These are phyloP conservation scores for Saururus chinensis DNA, from an alignment of 164 flowering plant genomes.

Conservation along the genomic window DNA sequence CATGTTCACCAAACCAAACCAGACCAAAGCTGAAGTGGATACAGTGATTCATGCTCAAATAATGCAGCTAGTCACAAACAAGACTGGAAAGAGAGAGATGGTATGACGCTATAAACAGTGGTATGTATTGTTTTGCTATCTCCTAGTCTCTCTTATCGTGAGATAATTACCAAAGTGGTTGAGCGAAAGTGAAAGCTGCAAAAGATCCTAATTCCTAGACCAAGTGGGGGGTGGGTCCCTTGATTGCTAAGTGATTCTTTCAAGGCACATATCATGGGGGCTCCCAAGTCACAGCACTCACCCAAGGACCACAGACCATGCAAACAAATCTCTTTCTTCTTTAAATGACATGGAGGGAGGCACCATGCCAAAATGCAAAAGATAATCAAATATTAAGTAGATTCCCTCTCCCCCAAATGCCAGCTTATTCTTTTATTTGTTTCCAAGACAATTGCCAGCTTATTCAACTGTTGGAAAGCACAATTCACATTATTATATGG, in stretches of 20 bases:
- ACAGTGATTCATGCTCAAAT: too few relatives aligned
- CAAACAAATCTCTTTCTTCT: slow-evolving; percentile 14
- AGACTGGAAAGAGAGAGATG: background rate
- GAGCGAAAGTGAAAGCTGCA: background rate
- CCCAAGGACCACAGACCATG: background rate
- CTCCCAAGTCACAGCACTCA: slow-evolving; percentile 5
- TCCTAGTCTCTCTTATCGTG: background rate
- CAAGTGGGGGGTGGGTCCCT: slow-evolving; percentile 2
- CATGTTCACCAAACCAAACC: too few relatives aligned
- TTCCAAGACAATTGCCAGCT: background rate
- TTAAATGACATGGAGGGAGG: slow-evolving; percentile 5
- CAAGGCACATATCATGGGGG: background rate
- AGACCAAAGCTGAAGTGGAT: too few relatives aligned
- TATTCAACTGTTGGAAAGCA: background rate
- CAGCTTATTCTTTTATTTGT: too few relatives aligned
- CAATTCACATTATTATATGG: background rate
- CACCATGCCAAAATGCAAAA: background rate
- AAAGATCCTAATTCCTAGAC: background rate
- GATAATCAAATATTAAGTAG: background rate
- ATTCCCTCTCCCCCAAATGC: background rate
- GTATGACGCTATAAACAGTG: background rate
- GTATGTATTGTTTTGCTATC: too few relatives aligned
- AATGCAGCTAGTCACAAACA: too few relatives aligned
- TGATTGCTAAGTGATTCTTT: background rate
- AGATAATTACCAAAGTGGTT: background rate